Conservation (phyloP, 106 monocot species). For the Agapanthus africanus region DNA sequence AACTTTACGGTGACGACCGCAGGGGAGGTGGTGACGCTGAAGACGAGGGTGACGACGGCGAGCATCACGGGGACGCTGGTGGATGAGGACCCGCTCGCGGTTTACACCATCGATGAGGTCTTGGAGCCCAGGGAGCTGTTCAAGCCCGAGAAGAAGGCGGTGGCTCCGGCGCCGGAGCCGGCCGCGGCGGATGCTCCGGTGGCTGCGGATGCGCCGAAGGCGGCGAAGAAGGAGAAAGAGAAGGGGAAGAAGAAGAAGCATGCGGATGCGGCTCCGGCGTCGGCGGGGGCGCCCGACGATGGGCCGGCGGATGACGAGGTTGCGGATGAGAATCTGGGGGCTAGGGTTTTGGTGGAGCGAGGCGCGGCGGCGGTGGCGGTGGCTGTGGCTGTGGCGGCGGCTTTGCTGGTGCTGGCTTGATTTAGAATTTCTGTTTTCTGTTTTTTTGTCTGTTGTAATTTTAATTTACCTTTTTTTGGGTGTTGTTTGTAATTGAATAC, state of each 20-base stretch:
- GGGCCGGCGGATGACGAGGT: slow-evolving; percentile 11
- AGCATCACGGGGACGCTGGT: slow-evolving; percentile 19
- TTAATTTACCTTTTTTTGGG: too few relatives aligned
- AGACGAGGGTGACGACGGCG: slow-evolving; percentile 17
- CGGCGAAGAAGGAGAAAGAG: not conserved
- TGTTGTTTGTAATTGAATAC: too few relatives aligned
- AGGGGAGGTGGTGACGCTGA: slow-evolving; percentile 22
- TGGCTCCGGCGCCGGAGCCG: slow-evolving; percentile 11
- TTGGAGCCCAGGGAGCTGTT: slow-evolving; percentile 33
- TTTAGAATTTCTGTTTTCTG: too few relatives aligned
- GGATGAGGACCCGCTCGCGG: slow-evolving; percentile 26
- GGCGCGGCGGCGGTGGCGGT: not conserved
- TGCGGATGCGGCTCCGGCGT: not conserved
- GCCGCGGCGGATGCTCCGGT: slow-evolving; percentile 2
- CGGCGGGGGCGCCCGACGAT: not conserved
- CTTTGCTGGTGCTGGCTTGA: too few relatives aligned
- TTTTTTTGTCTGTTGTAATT: too few relatives aligned
- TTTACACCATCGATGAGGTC: slow-evolving; percentile 30
- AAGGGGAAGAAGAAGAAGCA: not conserved
- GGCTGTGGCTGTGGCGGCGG: not conserved
- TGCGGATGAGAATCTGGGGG: slow-evolving; percentile 14
- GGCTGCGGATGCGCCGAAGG: not conserved
- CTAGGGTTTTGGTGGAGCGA: not conserved
- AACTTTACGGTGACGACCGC: slow-evolving; percentile 20
- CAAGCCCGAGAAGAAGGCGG: slow-evolving; percentile 9